Conservation (phyloP, 2,329 filamentous ascomycete species). For the Pyricularia sp. region DNA sequence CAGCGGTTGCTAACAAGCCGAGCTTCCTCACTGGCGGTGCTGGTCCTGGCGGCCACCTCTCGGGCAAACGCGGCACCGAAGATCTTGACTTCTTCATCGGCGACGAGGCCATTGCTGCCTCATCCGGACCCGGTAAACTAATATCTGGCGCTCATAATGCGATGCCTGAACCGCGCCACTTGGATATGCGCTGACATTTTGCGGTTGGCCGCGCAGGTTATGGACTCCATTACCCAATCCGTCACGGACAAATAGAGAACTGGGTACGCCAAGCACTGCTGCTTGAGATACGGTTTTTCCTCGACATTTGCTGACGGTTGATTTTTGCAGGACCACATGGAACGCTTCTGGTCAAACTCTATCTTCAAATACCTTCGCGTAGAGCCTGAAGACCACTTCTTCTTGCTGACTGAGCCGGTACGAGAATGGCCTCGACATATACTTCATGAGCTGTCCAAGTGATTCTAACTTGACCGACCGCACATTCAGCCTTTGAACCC, state of each 20-base stretch:
- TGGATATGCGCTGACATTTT: not conserved
- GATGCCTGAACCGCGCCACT: not conserved
- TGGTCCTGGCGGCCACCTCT: conserved; percentile 72
- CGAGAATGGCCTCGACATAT: conserved; percentile 19
- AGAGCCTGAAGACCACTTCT: conserved; percentile 97
- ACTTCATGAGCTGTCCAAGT: not conserved
- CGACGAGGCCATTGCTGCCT: conserved; percentile 82
- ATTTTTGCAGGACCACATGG: conserved; percentile 79
- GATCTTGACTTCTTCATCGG: conserved; percentile 99
- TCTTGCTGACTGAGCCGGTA: conserved; percentile 94
- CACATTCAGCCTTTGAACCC: conserved; percentile 75
- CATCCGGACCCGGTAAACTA: conserved; percentile 65
- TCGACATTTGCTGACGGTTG: conserved; percentile 11
- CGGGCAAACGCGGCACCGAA: conserved; percentile 89
- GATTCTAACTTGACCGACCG: not conserved
- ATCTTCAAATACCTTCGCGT: conserved; percentile 99
- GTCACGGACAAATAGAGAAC: conserved; percentile 97
- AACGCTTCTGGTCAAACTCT: conserved; percentile 99
- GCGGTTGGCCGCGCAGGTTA: conserved; percentile 51
- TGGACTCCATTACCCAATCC: conserved; percentile 93
- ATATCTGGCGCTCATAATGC: no score
- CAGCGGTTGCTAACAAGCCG: conserved; percentile 87
- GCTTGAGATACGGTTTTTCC: not conserved
- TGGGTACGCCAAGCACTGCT: conserved; percentile 54
- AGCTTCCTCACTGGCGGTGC: conserved; percentile 89